Evolutionary conservation across 2,329 filamentous ascomycete species (phyloP).

Genomic region (Ophiocordyceps australis): DNA sequence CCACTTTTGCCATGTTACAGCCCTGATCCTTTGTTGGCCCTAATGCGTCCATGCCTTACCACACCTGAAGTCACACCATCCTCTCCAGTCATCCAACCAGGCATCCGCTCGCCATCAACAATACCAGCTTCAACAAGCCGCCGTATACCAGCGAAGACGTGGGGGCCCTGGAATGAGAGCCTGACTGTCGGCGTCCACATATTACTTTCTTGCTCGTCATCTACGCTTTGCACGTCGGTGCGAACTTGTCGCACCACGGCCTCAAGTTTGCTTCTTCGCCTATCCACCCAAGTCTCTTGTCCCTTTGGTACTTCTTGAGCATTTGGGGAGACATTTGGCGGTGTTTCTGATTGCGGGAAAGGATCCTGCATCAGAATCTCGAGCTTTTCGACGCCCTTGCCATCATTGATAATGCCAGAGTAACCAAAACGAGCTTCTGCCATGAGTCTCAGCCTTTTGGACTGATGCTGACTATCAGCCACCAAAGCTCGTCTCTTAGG

Average conservation of each 20-base stretch:
- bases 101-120: conserved; percentile 62
- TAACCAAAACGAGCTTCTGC: conserved; percentile 56
- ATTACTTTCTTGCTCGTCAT: conserved; percentile 8
- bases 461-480: conserved; percentile 12
- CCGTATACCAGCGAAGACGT: conserved; percentile 67
- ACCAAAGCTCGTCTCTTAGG: conserved; percentile 10
- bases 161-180: conserved; percentile 54
- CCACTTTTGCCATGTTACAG: conserved; percentile 22
- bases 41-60: conserved; percentile 48
- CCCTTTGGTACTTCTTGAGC: no score
- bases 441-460: conserved; percentile 40
- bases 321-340: no score
- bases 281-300: conserved; percentile 4
- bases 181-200: conserved; percentile 23
- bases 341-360: conserved; percentile 19
- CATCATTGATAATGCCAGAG: conserved; percentile 33
- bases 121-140: conserved; percentile 61
- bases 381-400: conserved; percentile 41
- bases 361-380: conserved; percentile 41
- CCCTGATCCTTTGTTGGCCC: conserved; percentile 36
- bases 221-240: conserved; percentile 6
- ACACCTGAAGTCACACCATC: conserved; percentile 59
- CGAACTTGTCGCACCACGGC: conserved; percentile 12
- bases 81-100: conserved; percentile 82
- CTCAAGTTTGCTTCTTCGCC: conserved; percentile 17